Percentiles rank a stretch among this genome's conserved stretches.
These are phyloP conservation scores for Auricularia auricula-judae DNA, from an alignment of 768 basidiomycete genomes.

Conservation along the genomic window DNA sequence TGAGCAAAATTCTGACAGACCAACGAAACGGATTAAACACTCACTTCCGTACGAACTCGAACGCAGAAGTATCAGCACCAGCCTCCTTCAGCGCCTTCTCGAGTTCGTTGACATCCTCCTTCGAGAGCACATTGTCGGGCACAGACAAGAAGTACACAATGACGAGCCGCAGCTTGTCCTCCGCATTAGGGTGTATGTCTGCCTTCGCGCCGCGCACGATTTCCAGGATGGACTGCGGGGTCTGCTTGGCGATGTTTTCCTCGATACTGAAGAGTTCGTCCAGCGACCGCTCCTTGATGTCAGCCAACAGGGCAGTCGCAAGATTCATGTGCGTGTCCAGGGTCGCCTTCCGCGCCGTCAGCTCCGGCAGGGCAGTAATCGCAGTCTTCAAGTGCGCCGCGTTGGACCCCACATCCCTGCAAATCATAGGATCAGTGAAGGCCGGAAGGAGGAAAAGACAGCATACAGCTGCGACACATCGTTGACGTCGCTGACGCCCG, in stretches of 20 bases:
- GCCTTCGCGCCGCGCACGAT: conserved; percentile 66
- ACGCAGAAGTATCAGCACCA: conserved; percentile 70
- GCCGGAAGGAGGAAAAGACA: too few relatives aligned
- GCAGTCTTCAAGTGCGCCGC: conserved; percentile 93
- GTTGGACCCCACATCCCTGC: conserved; percentile 88
- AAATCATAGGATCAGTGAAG: too few relatives aligned
- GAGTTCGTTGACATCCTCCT: conserved; percentile 80
- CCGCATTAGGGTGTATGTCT: conserved; percentile 52
- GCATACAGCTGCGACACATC: conserved; percentile 89
- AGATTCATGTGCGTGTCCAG: conserved; percentile 99
- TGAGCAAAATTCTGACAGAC: neutral
- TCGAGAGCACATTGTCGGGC: conserved; percentile 66
- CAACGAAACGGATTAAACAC: conserved; percentile 2
- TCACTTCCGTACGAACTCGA: conserved; percentile 79
- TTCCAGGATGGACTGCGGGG: conserved; percentile 70
- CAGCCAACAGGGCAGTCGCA: conserved; percentile 85
- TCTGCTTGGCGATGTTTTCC: conserved; percentile 83
- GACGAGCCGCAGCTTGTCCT: conserved; percentile 87
- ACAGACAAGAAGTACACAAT: conserved; percentile 92
- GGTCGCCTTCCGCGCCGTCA: conserved; percentile 92
- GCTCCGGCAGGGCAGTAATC: conserved; percentile 90
- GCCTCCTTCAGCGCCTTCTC: conserved; percentile 77
- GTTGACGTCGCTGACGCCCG: conserved; percentile 90
- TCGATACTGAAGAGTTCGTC: conserved; percentile 98
- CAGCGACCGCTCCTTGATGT: conserved; percentile 88